A percentile compares a stretch with the other conserved stretches of the same genome.
Conservation (phyloP, 306 rosid genomes). For the Vicia faba region DNA sequence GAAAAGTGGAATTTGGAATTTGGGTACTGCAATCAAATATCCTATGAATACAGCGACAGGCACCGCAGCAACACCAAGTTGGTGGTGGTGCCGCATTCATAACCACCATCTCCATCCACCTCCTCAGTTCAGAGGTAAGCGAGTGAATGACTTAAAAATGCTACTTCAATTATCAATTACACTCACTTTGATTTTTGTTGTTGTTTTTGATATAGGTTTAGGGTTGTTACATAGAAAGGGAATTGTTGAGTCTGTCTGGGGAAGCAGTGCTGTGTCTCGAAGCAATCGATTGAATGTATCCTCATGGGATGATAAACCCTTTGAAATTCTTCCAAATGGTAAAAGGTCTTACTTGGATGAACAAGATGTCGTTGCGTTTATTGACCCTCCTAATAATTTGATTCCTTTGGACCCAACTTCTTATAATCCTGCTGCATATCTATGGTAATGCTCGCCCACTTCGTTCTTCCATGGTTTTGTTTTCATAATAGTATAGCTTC, state of each 20-base stretch:
- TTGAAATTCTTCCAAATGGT: constrained; percentile 61
- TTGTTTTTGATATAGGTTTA: constrained; percentile 41
- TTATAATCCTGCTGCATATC: constrained; percentile 83
- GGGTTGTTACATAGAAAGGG: constrained; percentile 22
- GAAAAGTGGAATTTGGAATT: no score
- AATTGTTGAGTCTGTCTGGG: constrained; percentile 19
- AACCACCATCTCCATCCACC: neutral
- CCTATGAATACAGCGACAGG: constrained; percentile 25
- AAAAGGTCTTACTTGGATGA: constrained; percentile 68
- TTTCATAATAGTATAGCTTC: neutral
- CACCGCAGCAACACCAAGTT: neutral
- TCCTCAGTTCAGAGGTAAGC: constrained; percentile 37
- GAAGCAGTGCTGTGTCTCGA: constrained; percentile 30
- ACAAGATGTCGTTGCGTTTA: constrained; percentile 71
- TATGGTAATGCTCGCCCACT: constrained; percentile 53
- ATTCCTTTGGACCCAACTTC: constrained; percentile 70
- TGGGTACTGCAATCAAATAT: no score
- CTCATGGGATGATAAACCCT: constrained; percentile 75
- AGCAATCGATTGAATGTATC: constrained; percentile 43
- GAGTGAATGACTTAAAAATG: neutral
- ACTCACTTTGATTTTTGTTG: neutral
- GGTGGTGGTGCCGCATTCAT: constrained; percentile 4
- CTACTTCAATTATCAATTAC: neutral
- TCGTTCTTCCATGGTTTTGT: neutral
- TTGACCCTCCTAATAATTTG: constrained; percentile 76